phyloP scores from a whole-genome alignment of 345 rosid genomes.

The Sapria himalayana region DNA sequence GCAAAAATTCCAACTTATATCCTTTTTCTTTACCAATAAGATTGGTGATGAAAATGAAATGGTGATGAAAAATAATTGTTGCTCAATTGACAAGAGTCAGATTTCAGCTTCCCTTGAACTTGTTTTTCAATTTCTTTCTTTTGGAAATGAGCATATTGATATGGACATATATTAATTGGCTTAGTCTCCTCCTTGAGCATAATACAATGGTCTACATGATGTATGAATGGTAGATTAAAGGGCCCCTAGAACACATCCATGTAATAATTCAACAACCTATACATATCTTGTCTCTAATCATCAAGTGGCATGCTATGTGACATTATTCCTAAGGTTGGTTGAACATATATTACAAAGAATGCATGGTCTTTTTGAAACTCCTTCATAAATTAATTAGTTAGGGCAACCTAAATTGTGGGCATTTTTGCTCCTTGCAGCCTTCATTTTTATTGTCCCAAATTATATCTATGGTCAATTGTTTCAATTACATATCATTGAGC shows the following conservation, averaged over 20 bases:
- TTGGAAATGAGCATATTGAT: slow-evolving; percentile 1
- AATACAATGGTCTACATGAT: not conserved
- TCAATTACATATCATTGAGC: not conserved
- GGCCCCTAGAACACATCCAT: not conserved
- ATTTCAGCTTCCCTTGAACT: slow-evolving; percentile 4
- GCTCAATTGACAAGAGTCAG: not conserved
- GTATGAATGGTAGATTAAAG: not conserved
- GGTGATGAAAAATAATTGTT: slow-evolving; percentile 5
- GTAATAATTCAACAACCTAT: not conserved
- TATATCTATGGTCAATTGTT: not conserved
- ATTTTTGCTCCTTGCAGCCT: not conserved
- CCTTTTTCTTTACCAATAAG: slow-evolving; percentile 4
- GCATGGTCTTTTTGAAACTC: not conserved
- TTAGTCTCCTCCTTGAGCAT: not conserved
- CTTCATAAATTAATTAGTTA: not conserved
- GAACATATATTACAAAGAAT: too few species aligned
- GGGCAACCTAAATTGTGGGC: not conserved
- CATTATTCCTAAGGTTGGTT: too few species aligned
- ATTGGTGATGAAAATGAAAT: too few species aligned
- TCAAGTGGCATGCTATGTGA: too few species aligned
- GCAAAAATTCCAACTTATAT: not conserved
- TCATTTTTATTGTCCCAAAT: not conserved
- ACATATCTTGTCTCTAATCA: not conserved
- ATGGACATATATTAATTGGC: not conserved
- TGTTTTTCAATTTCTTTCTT: slow-evolving; percentile 4